Evolutionary conservation across 2,329 filamentous ascomycete genomes (phyloP), one percentile per base, ranked within the genome.

Genomic region (Fusarium piperis): DNA sequence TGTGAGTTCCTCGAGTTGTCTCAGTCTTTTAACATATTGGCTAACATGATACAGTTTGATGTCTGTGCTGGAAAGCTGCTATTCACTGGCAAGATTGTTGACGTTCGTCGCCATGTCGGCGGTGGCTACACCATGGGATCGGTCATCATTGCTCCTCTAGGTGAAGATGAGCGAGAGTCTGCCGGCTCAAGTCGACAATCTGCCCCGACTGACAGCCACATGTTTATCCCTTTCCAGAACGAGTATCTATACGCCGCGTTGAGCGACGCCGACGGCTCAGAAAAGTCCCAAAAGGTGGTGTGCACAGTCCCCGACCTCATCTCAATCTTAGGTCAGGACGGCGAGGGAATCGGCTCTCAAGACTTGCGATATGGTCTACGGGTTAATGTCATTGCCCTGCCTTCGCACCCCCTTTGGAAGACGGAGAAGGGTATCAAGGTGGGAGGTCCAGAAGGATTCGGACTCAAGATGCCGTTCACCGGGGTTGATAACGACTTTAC

Each of bases 321-420:
- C 2, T 81, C 81, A 0, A 78, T 82, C 4, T 73, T 82, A 0
- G 81, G 80, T 2, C 79, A 81, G 38, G 84, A 86, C 53, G 85
- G 86, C 0, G 84, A 85, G 55, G 85, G 85, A 0, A 80, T 88
- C 6, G 85, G 85, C 0, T 85, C 85, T 1, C 83, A 84, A 15
- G 85, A 88, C 26, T 77, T 87, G 32, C 80, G 86, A 11, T 89
- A 88, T 60, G 87, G 87, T 0, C 70, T 88, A 3, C 79, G 82
- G 5, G 86, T 88, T 0, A 84, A 77, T 33, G 86, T 88, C 1
- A 84, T 88, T 64, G 86, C 81, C 0, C 77, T 88, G 33, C 80
- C 85, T 3, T 83, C 85, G 1, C 85, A 86, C 64, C 85, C 85
- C 0, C 70, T 87, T 12, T 89, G 87, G 86, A 86, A 79, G 72